Base-by-base conservation (phyloP, 306 rosid species). In the Carpinus viminea region DNA sequence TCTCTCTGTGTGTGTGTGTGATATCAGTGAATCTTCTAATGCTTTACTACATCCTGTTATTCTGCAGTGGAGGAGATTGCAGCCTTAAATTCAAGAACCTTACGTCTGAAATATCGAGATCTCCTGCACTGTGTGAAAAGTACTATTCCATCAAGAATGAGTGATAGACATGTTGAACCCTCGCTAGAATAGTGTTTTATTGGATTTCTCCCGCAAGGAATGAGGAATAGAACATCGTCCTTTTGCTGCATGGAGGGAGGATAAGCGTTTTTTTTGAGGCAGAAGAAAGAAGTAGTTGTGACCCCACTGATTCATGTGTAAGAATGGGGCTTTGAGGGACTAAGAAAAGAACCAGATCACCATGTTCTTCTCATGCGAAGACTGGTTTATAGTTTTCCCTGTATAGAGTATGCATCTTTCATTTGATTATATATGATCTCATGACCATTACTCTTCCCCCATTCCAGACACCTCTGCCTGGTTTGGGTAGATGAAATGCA, bases 51-150 rank as follows among this genome's bases (percentile, higher is more conserved):
- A 69, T 55, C 74, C 3, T 68, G 36, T 46, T 24, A 45, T 84
- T 79, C 38, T 85, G 92, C 90, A 93, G 99, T 52, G 98, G 98
- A 46, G 99, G 99, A 84, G 99, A 96, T 83, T 93, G 97, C 90
- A 89, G 93, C 83, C 89, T 83, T 53, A 96, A 90, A 87, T 96
- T 96, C 88, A 96, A 93, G 94, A 91, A 81, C 80, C 99, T 96
- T 31, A 90, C 89, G 93, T 89, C 80, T 79, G 99, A 96, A 87
- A 93, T 96, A 85, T 79, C 90, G 9, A 93, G 90, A 79, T 87
- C 96, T 31, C 94, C 88, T 54, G 70, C 96, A 47, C 94, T 93
- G 5, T 84, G 87, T 82, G 97, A 93, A 41, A 96, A 90, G 83
- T 96, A 90, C 79, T 83, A 86, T 82, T 91, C 98, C 60, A 96